Evolutionary conservation across 495 filamentous ascomycete genomes (phyloP).

Genomic region (Hyphodiscus hymeniophilus): DNA sequence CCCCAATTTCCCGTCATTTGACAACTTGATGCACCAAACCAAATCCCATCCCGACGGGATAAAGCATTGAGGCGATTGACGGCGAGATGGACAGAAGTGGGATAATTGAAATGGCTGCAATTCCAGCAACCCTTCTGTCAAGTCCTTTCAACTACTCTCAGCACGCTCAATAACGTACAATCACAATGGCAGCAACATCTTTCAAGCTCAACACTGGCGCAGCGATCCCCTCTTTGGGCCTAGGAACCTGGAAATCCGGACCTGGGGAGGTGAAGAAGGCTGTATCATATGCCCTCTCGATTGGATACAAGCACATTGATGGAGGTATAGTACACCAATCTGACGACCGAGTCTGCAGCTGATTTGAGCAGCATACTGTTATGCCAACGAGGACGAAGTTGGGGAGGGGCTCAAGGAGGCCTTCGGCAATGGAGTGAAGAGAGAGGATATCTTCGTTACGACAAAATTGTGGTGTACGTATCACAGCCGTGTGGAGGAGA

Average conservation of each 20-base stretch:
- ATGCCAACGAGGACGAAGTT: conserved; percentile 51
- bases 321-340: conserved; percentile 23
- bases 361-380: conserved; percentile 37
- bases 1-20: no score
- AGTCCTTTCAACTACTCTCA: no score
- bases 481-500: conserved; percentile 56
- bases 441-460: conserved; percentile 75
- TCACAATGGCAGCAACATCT: conserved; percentile 41
- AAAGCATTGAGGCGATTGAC: no score
- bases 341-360: background rate
- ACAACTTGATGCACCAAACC: no score
- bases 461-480: conserved; percentile 82
- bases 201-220: conserved; percentile 73
- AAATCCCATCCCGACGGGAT: no score
- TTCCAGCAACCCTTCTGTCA: no score
- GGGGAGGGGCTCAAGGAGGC: conserved; percentile 51
- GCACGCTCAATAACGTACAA: no score
- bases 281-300: conserved; percentile 45
- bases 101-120: no score
- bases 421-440: conserved; percentile 57
- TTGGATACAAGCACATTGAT: conserved; percentile 59
- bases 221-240: conserved; percentile 66
- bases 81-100: no score
- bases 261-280: conserved; percentile 51
- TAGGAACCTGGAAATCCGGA: conserved; percentile 70